Percentiles rank a stretch among this genome's conserved stretches.
Conservation (phyloP, 1,284 basidiomycete species). For the Cryptococcus sp. region DNA sequence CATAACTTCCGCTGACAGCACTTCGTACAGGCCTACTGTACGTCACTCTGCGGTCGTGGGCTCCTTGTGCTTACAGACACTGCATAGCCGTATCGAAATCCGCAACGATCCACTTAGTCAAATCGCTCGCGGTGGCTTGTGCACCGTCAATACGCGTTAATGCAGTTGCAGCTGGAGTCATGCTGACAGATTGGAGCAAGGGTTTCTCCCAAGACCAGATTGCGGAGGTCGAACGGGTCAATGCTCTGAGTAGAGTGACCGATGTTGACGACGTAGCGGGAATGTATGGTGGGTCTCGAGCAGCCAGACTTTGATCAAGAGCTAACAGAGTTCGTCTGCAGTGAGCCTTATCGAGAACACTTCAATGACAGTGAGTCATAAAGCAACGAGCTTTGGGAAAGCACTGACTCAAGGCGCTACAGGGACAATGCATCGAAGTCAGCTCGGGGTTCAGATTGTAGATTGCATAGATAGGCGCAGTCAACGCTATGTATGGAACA, state of each 20-base stretch:
- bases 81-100: slow-evolving; percentile 1
- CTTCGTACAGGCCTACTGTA: neutral
- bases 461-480: neutral
- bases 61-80: neutral
- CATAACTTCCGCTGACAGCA: no score
- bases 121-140: neutral
- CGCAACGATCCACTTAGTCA: neutral
- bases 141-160: neutral
- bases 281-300: neutral
- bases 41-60: neutral
- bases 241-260: neutral
- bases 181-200: neutral
- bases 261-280: neutral
- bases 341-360: neutral
- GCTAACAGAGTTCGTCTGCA: neutral
- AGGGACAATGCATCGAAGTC: neutral
- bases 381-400: no score
- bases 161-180: neutral
- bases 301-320: neutral
- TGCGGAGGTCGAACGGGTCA: neutral
- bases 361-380: neutral
- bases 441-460: slow-evolving; percentile 1
- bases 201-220: neutral
- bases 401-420: neutral
- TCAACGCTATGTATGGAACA: neutral